These are phyloP conservation scores for Suillus bovinus DNA, from an alignment of 768 basidiomycete species.

Conservation along the genomic window DNA sequence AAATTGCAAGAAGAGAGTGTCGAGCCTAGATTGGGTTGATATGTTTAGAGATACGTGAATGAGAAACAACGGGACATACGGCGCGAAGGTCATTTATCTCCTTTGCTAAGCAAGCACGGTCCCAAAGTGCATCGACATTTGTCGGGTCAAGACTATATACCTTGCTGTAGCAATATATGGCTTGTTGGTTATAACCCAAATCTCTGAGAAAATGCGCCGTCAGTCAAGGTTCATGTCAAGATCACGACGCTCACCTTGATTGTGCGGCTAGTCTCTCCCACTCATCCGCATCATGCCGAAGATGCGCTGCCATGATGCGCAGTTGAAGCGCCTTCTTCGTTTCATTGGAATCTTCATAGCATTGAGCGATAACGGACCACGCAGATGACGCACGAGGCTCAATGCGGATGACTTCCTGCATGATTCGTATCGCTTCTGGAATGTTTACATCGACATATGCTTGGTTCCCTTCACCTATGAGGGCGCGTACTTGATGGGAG, in stretches of 20 bases:
- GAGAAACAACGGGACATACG: constrained; percentile 38
- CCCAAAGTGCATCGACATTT: constrained; percentile 88
- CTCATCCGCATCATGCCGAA: constrained; percentile 79
- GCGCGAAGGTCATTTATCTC: constrained; percentile 70
- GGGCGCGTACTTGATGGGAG: constrained; percentile 67
- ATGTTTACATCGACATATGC: constrained; percentile 76
- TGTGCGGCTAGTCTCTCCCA: constrained; percentile 82
- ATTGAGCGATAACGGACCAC: constrained; percentile 88
- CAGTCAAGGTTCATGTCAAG: not conserved
- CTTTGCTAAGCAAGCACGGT: constrained; percentile 79
- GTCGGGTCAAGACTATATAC: constrained; percentile 74
- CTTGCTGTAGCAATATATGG: constrained; percentile 89
- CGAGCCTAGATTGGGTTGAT: constrained; percentile 21
- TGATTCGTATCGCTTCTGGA: constrained; percentile 68
- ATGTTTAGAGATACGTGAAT: not conserved
- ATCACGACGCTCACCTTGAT: constrained; percentile 54
- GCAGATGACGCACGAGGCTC: constrained; percentile 83
- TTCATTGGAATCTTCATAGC: constrained; percentile 74
- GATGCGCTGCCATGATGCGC: constrained; percentile 87
- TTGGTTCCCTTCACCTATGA: constrained; percentile 87
- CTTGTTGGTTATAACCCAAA: constrained; percentile 77
- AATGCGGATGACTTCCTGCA: constrained; percentile 92
- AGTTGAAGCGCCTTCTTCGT: constrained; percentile 74
- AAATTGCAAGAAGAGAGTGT: constrained; percentile 42
- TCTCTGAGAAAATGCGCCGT: constrained; percentile 38